A percentile compares a stretch with the other conserved stretches of the same genome.
Evolutionary conservation across 192 early-diverging fungal species (phyloP).

Genomic region (Mortierella alpina): DNA sequence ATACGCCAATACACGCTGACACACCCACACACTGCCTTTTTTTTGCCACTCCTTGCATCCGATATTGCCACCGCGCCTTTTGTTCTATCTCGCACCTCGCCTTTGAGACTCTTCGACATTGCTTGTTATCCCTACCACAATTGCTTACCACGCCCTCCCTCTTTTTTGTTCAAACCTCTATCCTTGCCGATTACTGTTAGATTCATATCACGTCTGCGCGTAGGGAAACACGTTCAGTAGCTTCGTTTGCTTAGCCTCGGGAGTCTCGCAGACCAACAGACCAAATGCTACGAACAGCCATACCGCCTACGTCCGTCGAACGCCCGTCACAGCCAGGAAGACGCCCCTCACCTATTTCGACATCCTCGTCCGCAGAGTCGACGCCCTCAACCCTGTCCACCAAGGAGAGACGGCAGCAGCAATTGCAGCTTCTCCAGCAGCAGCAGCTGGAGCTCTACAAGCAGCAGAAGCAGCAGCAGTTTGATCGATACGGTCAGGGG

Average conservation of each 20-base stretch:
- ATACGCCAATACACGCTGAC: too few relatives aligned
- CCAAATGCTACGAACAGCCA: neutral
- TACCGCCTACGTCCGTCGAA: neutral
- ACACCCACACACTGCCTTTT: too few relatives aligned
- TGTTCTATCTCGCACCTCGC: too few relatives aligned
- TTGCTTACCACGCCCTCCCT: too few relatives aligned
- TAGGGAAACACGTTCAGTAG: neutral
- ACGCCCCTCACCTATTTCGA: constrained; percentile 15
- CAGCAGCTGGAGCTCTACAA: constrained; percentile 19
- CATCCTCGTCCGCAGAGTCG: constrained; percentile 15
- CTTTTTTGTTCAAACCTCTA: too few relatives aligned
- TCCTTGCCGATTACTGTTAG: neutral
- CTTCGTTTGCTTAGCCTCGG: neutral
- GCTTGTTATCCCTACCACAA: too few relatives aligned
- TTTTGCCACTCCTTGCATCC: too few relatives aligned
- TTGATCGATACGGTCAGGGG: constrained; percentile 8
- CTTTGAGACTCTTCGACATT: too few relatives aligned
- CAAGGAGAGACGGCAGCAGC: constrained; percentile 27
- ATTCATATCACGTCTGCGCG: neutral
- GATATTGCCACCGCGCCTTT: too few relatives aligned
- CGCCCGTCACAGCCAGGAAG: neutral
- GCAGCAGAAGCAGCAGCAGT: constrained; percentile 11
- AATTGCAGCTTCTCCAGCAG: constrained; percentile 36
- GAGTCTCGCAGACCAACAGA: too few relatives aligned
- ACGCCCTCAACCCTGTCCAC: constrained; percentile 19